phyloP scores from a whole-genome alignment of 192 early-diverging fungal genomes.

The Funneliformis geosporum region DNA sequence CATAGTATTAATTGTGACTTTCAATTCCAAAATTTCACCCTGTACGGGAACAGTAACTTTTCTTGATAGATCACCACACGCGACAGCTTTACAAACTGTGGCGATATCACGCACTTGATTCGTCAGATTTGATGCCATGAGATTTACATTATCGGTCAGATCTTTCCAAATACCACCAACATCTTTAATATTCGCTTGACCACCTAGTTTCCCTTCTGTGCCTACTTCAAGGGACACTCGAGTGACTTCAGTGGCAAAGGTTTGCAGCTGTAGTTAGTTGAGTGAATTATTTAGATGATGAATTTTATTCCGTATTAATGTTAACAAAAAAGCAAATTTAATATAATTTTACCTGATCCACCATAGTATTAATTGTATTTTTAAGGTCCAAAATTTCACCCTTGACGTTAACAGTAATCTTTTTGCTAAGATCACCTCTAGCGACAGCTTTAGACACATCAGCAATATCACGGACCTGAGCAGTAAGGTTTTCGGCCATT shows the following conservation, averaged over 20 bases:
- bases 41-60: conserved; percentile 51
- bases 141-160: conserved; percentile 63
- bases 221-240: conserved; percentile 69
- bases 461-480: conserved; percentile 66
- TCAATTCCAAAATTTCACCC: conserved; percentile 56
- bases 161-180: conserved; percentile 67
- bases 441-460: conserved; percentile 65
- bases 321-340: neutral
- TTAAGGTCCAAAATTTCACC: conserved; percentile 71
- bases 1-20: conserved; percentile 57
- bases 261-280: conserved; percentile 29
- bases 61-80: conserved; percentile 53
- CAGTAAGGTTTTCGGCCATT: conserved; percentile 63
- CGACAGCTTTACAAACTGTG: conserved; percentile 57
- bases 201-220: conserved; percentile 67
- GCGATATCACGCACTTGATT: conserved; percentile 62
- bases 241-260: conserved; percentile 65
- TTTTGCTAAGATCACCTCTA: conserved; percentile 57
- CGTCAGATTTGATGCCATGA: conserved; percentile 63
- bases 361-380: conserved; percentile 66
- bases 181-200: conserved; percentile 58
- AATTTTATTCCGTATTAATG: too few species aligned
- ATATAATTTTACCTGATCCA: conserved; percentile 47
- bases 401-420: conserved; percentile 55
- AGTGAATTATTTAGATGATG: neutral